Evolutionary conservation across 2,329 filamentous ascomycete species (phyloP), one percentile per base, ranked within the genome.

Genomic region (Venturia aucupariae): DNA sequence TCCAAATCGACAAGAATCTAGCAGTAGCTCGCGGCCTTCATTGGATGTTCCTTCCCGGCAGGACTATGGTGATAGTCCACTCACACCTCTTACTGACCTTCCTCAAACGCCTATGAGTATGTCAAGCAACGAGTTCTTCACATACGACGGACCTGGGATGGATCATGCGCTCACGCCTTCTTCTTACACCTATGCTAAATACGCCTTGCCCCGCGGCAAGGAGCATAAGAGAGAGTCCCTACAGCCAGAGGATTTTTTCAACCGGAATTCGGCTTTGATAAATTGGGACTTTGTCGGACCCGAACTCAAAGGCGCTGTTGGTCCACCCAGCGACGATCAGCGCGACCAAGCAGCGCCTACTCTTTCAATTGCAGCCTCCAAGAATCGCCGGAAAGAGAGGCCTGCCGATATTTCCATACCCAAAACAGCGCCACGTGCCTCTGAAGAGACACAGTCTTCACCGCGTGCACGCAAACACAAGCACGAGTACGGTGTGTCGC

Each of bases 111-210:
- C 89, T 1, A 80, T 89, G 32, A 91, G 87, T 74, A 86, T 90
- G 81, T 84, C 85, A 65, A 88, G 86, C 70, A 88, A 90, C 65
- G 84, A 82, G 8, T 89, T 88, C 71, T 79, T 82, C 8, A 84
- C 87, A 39, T 71, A 72, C 68, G 70, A 74, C 10, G 65, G 22
- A 54, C 84, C 83, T 7, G 75, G 83, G 5, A 75, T 70, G 19
- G 79, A 71, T 67, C 46, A 27, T 35, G 51, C 51, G 19, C 51
- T 8, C 6, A 77, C 79, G 8, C 81, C 81, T 1, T 84, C 86
- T 2, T 90, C 92, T 0, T 96, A 96, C 73, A 89, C 90, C 19
- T 94, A 97, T 73, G 88, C 91, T 8, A 95, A 90, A 66, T 96
- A 92, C 71, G 80, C 84, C 1, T 80, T 97, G 38, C 93, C 94